Evolutionary conservation across 257 asterid species (phyloP), one percentile per base, ranked within the genome.

Genomic region (Nicotiana knightiana): DNA sequence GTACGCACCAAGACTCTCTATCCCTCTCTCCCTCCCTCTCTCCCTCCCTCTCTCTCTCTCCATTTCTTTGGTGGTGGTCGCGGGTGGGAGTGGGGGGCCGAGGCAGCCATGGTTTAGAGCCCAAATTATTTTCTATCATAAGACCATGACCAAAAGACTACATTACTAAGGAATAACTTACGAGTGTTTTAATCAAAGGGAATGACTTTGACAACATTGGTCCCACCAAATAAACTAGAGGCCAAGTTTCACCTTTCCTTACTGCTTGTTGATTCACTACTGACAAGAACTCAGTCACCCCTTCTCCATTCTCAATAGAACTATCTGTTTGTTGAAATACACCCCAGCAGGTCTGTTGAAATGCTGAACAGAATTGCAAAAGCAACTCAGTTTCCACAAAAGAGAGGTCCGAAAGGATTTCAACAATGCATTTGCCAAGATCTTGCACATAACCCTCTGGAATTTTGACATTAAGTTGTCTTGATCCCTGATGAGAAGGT

Each of bases 191-290:
- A 67, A 86, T 87, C 82, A 89, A 78, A 57, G 94, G 90, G 82
- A 92, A 96, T 80, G 87, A 84, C 84, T 84, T 92, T 11, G 68
- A 86, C 89, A 96, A 80, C 76, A 87, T 87, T 77, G 98, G 98
- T 37, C 97, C 98, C 79, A 91, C 91, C 87, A 94, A 88, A 85
- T 89, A 82, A 63, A 88, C 83, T 87, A 94, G 84, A 77, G 98
- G 98, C 99, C 99, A 96, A 26, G 85, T 86, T 91, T 96, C 98
- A 83, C 90, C 97, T 87, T 89, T 89, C 89, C 77, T 88, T 85
- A 91, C 91, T 43, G 90, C 96, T 55, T 92, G 91, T 77, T 81
- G 85, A 63, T 91, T 97, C 87, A 94, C 84, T 77, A 91, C 84
- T 77, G 84, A 79, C 88, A 89, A 81, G 88, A 96, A 93, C 55